These are phyloP conservation scores for Cenchrus americanus DNA, from an alignment of 176 grass and related monocot genomes.

Conservation along the genomic window DNA sequence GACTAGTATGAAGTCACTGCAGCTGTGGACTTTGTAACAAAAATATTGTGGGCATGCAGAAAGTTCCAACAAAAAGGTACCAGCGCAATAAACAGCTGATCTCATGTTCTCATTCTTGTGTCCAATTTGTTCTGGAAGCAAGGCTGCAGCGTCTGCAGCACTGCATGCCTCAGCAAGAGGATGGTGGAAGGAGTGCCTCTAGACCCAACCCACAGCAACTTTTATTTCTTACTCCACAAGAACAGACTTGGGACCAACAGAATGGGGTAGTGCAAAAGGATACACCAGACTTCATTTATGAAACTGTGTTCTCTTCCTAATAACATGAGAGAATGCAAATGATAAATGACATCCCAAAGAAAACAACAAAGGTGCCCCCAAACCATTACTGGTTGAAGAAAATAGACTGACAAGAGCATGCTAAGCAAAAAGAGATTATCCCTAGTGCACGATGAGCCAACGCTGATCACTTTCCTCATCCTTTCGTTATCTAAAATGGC, in stretches of 20 bases:
- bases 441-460: not conserved
- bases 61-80: constrained; percentile 31
- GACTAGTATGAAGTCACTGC: constrained; percentile 32
- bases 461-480: not conserved
- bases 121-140: constrained; percentile 31
- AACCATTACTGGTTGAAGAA: constrained; percentile 10
- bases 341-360: constrained; percentile 13
- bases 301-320: constrained; percentile 22
- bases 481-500: constrained; percentile 8
- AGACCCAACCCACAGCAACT: constrained; percentile 15
- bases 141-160: constrained; percentile 32
- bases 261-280: constrained; percentile 7
- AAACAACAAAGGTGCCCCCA: constrained; percentile 8
- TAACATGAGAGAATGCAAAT: constrained; percentile 30
- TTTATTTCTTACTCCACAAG: constrained; percentile 40
- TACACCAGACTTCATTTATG: constrained; percentile 40
- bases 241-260: constrained; percentile 35
- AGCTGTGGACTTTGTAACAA: constrained; percentile 48
- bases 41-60: constrained; percentile 31
- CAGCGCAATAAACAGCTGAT: constrained; percentile 17
- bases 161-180: constrained; percentile 13
- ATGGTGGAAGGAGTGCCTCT: constrained; percentile 26
- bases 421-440: constrained; percentile 11
- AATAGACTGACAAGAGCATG: not conserved
- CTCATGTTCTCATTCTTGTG: constrained; percentile 26